phyloP scores from a whole-genome alignment of 2,329 filamentous ascomycete species.

The Aspergillus viridinutans region DNA sequence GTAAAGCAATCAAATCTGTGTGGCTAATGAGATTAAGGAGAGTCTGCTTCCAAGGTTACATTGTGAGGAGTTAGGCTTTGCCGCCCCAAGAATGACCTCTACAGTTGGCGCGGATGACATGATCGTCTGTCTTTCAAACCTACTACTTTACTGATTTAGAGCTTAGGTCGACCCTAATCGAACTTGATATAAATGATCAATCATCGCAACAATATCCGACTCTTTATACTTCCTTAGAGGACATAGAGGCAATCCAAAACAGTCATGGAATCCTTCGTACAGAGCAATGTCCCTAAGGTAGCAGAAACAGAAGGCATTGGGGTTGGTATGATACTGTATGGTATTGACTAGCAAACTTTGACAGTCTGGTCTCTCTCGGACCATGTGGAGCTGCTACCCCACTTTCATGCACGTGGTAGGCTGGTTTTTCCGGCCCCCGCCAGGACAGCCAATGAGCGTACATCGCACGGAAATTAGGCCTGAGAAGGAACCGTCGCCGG shows the following conservation, averaged over 20 bases:
- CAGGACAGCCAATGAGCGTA: not conserved
- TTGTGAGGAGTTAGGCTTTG: not conserved
- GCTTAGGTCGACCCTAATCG: not conserved
- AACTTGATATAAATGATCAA: not conserved
- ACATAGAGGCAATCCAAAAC: too few relatives aligned
- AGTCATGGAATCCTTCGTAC: not conserved
- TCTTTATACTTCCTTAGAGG: not conserved
- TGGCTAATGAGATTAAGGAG: not conserved
- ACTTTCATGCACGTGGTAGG: constrained; percentile 9
- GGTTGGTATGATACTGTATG: not conserved
- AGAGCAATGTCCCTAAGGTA: not conserved
- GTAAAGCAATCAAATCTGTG: not conserved
- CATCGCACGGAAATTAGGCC: not conserved
- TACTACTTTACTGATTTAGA: too few relatives aligned
- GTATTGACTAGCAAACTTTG: not conserved
- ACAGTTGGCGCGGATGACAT: not conserved
- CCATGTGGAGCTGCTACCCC: not conserved
- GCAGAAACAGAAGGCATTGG: too few relatives aligned
- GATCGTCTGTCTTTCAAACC: not conserved
- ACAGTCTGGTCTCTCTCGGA: not conserved
- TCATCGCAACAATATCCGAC: too few relatives aligned
- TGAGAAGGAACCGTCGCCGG: constrained; percentile 7
- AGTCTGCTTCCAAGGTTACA: not conserved
- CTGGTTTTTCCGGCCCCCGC: constrained; percentile 8
- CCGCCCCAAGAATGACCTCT: not conserved